Percentiles rank a stretch among this genome's conserved stretches.
Conservation (phyloP, 768 basidiomycete species). For the Kwoniella shandongensis region DNA sequence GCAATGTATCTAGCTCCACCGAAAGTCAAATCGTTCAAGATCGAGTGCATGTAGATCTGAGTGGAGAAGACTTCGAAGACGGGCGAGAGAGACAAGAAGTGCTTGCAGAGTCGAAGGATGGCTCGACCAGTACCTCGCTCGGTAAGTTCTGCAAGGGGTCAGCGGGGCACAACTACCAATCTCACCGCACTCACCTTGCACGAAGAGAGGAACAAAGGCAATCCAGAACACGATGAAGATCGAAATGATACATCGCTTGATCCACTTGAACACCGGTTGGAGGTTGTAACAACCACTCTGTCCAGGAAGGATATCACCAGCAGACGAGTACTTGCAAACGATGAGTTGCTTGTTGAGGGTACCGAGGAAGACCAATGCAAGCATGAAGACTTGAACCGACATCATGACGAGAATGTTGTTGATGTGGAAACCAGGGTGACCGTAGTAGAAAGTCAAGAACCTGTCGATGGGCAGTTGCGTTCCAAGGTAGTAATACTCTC, state of each 20-base stretch:
- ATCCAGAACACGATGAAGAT: conserved; percentile 99
- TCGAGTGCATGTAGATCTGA: conserved; percentile 96
- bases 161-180: background rate
- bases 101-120: conserved; percentile 84
- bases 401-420: conserved; percentile 99
- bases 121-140: conserved; percentile 94
- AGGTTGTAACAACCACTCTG: conserved; percentile 93
- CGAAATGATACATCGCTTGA: conserved; percentile 91
- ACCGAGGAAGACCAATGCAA: conserved; percentile 92
- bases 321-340: conserved; percentile 75
- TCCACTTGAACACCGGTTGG: conserved; percentile 90
- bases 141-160: conserved; percentile 68
- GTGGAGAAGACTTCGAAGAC: conserved; percentile 98
- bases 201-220: conserved; percentile 87
- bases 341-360: conserved; percentile 78
- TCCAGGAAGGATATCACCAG: conserved; percentile 71
- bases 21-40: conserved; percentile 92
- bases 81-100: conserved; percentile 90
- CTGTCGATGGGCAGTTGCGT: conserved; percentile 97
- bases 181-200: conserved; percentile 68
- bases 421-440: conserved; percentile 99
- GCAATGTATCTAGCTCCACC: conserved; percentile 99
- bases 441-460: conserved; percentile 99
- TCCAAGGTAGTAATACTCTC: conserved; percentile 98
- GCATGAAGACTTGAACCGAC: conserved; percentile 91